phyloP scores from a whole-genome alignment of 192 early-diverging fungal genomes.

The Rhizoclosmatium sp. region DNA sequence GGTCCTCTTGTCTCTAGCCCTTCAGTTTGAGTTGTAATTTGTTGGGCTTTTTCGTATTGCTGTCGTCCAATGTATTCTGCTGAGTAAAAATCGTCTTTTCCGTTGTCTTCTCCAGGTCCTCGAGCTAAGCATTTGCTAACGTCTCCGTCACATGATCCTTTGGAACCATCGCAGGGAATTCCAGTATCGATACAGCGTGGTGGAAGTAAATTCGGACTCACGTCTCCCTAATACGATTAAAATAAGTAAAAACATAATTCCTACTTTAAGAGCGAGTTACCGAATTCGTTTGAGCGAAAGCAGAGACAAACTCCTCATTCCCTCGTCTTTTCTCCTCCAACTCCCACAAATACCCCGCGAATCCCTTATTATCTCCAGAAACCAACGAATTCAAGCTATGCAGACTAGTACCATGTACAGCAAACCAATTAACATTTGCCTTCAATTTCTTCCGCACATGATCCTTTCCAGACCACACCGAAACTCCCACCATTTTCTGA shows the following conservation, averaged over 20 bases:
- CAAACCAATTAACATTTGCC: slow-evolving; percentile 50
- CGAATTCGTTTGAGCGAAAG: slow-evolving; percentile 56
- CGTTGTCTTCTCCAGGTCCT: slow-evolving; percentile 52
- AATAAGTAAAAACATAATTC: slow-evolving; percentile 1
- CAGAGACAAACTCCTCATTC: slow-evolving; percentile 49
- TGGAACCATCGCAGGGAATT: slow-evolving; percentile 50
- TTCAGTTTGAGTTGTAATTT: not conserved
- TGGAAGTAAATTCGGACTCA: slow-evolving; percentile 48
- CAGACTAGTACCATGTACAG: slow-evolving; percentile 58
- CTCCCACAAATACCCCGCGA: slow-evolving; percentile 54
- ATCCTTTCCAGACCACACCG: not conserved
- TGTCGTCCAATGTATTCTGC: slow-evolving; percentile 54
- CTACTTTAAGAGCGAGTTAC: slow-evolving; percentile 23
- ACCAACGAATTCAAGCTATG: slow-evolving; percentile 42
- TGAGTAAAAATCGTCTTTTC: slow-evolving; percentile 39
- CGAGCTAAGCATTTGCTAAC: slow-evolving; percentile 48
- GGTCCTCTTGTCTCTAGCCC: not conserved
- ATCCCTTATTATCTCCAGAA: slow-evolving; percentile 61
- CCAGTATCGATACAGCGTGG: slow-evolving; percentile 55
- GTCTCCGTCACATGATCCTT: slow-evolving; percentile 47
- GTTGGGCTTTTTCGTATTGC: slow-evolving; percentile 44
- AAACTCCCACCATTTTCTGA: slow-evolving; percentile 21
- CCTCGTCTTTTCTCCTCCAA: slow-evolving; percentile 25
- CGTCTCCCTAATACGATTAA: slow-evolving; percentile 48
- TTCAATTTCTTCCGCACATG: not conserved